Base-by-base conservation (phyloP, 106 monocot species). In the Ottelia alismoides region DNA sequence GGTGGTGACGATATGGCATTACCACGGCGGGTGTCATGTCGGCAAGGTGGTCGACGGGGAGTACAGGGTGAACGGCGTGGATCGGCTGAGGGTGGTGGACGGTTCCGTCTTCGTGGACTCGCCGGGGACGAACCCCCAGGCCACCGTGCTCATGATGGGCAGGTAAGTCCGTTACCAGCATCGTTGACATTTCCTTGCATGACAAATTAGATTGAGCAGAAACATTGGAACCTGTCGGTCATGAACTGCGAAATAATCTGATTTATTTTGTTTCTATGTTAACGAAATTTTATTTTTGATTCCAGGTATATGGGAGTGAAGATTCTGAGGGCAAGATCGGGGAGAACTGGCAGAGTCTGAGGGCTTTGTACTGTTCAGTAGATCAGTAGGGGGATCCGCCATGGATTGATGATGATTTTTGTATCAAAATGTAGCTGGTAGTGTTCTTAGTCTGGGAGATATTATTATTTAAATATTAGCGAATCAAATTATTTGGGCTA, bases 1-100 rank as follows among this genome's bases (percentile, higher is more conserved):
- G 1, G 80, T 86, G 35, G 72, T 74, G 32, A 86, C 80, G 2
- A 86, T 86, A 21, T 86, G 86, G 86, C 86, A 86, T 48, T 86
- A 86, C 57, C 86, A 86, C 25, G 86, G 86, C 0, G 86, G 86
- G 0, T 86, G 80, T 65, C 73, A 81, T 26, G 71, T 80, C 0
- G 86, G 74, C 12, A 70, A 74, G 58, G 86, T 86, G 19, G 71
- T 86, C 1, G 80, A 74, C 54, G 20, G 30, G 0, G 63, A 77
- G 0, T 72, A 81, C 28, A 55, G 68, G 40, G 77, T 80, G 2
- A 23, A 77, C 19, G 77, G 77, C 1, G 68, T 74, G 7, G 52
- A 40, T 10, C 46, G 68, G 1, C 56, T 86, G n/a, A 46, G 80
- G 27, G 71, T 86, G 1, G 57, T 86, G 4, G 86, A 86, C 18